A percentile compares a stretch with the other conserved stretches of the same genome.
Conservation (phyloP, 1,284 basidiomycete genomes). For the Pisolithus thermaeus region DNA sequence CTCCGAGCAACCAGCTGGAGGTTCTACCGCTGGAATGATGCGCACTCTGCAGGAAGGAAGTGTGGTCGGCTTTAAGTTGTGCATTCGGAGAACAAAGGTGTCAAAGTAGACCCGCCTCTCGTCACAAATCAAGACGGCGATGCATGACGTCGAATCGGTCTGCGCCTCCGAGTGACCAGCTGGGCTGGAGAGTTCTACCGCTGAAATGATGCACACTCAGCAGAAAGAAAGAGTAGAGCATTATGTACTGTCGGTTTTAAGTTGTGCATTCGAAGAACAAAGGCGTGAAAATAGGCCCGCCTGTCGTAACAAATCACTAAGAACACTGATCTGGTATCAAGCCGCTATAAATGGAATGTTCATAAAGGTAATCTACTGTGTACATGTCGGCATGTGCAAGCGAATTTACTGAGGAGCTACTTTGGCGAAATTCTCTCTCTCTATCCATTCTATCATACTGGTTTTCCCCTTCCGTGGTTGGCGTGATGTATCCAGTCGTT, state of each 20-base stretch:
- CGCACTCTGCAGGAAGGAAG: neutral
- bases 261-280: no score
- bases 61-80: no score
- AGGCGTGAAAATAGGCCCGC: no score
- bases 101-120: no score
- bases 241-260: no score
- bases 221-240: no score
- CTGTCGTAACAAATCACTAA: no score
- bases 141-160: neutral
- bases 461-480: constrained; percentile 69
- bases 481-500: constrained; percentile 80
- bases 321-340: no score
- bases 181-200: no score
- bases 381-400: neutral
- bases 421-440: constrained; percentile 46
- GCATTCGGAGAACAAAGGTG: no score
- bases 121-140: neutral
- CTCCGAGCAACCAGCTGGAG: neutral
- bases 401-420: constrained; percentile 1
- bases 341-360: neutral
- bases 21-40: no score
- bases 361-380: neutral
- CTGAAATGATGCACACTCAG: neutral
- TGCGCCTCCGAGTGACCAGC: neutral
- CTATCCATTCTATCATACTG: constrained; percentile 83